Evolutionary conservation across 2,329 filamentous ascomycete genomes (phyloP).

Genomic region (Geosmithia putterillii): DNA sequence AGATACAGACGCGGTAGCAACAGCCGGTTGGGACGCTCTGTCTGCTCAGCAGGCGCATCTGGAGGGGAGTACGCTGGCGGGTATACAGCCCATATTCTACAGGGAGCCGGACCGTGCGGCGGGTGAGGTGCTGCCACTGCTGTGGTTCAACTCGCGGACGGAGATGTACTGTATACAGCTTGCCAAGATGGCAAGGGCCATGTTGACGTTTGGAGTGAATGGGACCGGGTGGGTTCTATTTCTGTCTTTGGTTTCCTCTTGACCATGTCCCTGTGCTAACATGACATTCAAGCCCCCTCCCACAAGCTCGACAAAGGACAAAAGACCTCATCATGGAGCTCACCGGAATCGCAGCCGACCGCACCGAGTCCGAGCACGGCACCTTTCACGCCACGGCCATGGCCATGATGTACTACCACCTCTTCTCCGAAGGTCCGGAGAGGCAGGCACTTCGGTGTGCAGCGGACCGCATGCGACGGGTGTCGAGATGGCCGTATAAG

Average conservation of each 20-base stretch:
- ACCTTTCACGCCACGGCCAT: not conserved
- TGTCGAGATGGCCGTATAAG: not conserved
- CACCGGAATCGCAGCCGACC: not conserved
- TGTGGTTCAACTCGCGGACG: not conserved
- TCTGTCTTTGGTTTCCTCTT: not conserved
- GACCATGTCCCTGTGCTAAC: too few species aligned
- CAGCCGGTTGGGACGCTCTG: too few species aligned
- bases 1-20: too few species aligned
- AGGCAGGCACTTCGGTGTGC: not conserved
- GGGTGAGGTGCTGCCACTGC: not conserved
- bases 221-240: not conserved
- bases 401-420: not conserved
- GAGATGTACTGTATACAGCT: slow-evolving; percentile 1
- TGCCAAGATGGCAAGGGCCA: not conserved
- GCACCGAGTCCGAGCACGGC: not conserved
- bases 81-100: slow-evolving; percentile 1
- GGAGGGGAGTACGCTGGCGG: not conserved
- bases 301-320: not conserved
- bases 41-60: not conserved
- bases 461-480: not conserved
- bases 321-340: not conserved
- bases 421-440: not conserved
- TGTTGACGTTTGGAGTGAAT: not conserved
- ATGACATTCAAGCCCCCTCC: too few species aligned
- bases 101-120: not conserved